Evolutionary conservation across 2,329 filamentous ascomycete genomes (phyloP).

Genomic region (Purpureocillium lavendulum): DNA sequence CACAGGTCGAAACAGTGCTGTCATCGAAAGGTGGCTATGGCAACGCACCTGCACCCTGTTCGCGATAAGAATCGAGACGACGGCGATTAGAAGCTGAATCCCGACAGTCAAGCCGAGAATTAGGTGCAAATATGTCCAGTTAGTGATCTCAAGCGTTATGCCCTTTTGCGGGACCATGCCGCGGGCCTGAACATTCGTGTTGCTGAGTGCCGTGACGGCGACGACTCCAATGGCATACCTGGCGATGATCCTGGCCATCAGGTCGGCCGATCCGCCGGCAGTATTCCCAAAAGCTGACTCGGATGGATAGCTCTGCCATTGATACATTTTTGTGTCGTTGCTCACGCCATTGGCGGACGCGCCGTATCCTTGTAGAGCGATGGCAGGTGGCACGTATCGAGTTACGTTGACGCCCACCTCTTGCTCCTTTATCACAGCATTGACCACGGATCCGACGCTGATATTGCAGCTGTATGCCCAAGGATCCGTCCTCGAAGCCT

Average conservation of each 20-base stretch:
- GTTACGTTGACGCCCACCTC: conserved; percentile 24
- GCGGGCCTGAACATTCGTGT: conserved; percentile 13
- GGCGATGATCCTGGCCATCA: conserved; percentile 27
- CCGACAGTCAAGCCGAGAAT: conserved; percentile 22
- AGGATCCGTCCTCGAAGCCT: conserved; percentile 22
- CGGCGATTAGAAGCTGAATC: conserved; percentile 19
- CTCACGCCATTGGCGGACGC: conserved; percentile 11
- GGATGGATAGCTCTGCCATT: conserved; percentile 32
- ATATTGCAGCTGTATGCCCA: conserved; percentile 35
- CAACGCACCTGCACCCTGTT: conserved; percentile 18
- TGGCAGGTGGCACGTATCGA: conserved; percentile 23
- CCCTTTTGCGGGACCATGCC: conserved; percentile 23
- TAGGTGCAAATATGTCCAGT: conserved; percentile 22
- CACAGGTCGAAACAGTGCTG: conserved; percentile 10
- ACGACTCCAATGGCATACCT: conserved; percentile 28
- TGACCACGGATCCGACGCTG: conserved; percentile 22
- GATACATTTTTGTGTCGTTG: conserved; percentile 13
- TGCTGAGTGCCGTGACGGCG: conserved; percentile 21
- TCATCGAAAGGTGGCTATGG: conserved; percentile 13
- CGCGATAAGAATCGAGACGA: conserved; percentile 12
- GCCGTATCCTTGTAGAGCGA: conserved; percentile 32
- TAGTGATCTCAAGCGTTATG: conserved; percentile 19
- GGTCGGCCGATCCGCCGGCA: conserved; percentile 16
- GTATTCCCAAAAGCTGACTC: conserved; percentile 28
- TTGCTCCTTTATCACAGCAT: conserved; percentile 26